Conservation (phyloP, 805 yeast species). For the Yarrowia sp. region DNA sequence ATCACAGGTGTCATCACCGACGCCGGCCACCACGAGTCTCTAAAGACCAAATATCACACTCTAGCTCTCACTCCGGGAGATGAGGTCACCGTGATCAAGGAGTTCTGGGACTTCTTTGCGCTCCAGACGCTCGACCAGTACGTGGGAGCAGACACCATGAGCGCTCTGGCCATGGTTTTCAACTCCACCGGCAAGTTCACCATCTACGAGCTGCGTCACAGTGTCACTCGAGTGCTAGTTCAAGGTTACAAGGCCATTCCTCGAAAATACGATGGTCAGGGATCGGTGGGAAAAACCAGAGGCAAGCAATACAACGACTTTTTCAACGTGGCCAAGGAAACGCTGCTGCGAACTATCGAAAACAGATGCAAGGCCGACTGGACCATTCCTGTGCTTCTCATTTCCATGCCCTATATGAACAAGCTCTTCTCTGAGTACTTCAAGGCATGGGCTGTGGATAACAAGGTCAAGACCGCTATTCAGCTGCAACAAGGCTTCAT, state of each 20-base stretch:
- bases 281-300: constrained; percentile 34
- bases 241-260: constrained; percentile 38
- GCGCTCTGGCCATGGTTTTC: constrained; percentile 35
- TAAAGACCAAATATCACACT: constrained; percentile 33
- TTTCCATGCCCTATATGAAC: constrained; percentile 39
- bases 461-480: constrained; percentile 25
- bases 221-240: constrained; percentile 36
- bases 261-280: constrained; percentile 35
- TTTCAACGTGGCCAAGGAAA: constrained; percentile 30
- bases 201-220: constrained; percentile 31
- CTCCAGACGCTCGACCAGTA: constrained; percentile 34
- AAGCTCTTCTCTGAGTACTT: constrained; percentile 38
- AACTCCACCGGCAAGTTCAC: constrained; percentile 30
- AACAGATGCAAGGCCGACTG: constrained; percentile 33
- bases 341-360: constrained; percentile 31
- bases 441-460: constrained; percentile 37
- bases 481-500: constrained; percentile 25
- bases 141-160: constrained; percentile 26
- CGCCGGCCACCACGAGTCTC: constrained; percentile 29
- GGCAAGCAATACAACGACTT: constrained; percentile 38
- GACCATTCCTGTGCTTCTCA: constrained; percentile 31
- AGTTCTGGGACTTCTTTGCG: constrained; percentile 35
- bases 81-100: constrained; percentile 30
- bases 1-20: constrained; percentile 35
- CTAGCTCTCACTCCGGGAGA: constrained; percentile 34